phyloP scores from a whole-genome alignment of 805 yeast genomes.

The Zygosaccharomyces gambellarensis region DNA sequence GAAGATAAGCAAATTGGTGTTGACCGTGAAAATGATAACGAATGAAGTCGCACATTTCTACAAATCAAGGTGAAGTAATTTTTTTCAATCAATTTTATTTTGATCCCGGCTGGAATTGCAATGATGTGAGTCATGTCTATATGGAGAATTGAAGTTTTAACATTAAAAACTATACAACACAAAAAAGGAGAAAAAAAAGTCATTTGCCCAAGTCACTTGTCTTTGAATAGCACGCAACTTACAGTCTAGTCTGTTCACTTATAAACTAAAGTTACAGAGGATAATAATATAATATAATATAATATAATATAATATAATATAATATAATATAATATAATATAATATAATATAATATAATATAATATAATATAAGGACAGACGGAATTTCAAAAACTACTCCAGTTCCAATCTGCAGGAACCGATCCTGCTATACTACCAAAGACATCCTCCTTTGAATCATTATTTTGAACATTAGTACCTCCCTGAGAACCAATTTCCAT shows the following conservation, averaged over 20 bases:
- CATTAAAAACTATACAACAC: background rate
- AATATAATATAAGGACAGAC: background rate
- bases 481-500: background rate
- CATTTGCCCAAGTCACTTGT: background rate
- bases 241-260: background rate
- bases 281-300: slow-evolving; percentile 4
- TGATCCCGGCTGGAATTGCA: background rate
- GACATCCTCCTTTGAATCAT: slow-evolving; percentile 15
- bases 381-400: slow-evolving; percentile 58
- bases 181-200: background rate
- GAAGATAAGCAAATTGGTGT: background rate
- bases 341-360: background rate
- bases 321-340: background rate
- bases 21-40: background rate
- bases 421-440: slow-evolving; percentile 38
- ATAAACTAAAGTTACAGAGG: slow-evolving; percentile 2
- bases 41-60: background rate
- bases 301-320: background rate
- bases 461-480: slow-evolving; percentile 1
- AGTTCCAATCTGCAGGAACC: slow-evolving; percentile 74
- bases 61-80: background rate
- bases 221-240: background rate
- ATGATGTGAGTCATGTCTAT: background rate
- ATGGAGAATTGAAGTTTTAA: background rate
- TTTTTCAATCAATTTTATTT: background rate